Percentiles rank a stretch among this genome's conserved stretches.
These are phyloP conservation scores for Eimeria tenella DNA, from an alignment of 169 alveolate species.

Conservation along the genomic window DNA sequence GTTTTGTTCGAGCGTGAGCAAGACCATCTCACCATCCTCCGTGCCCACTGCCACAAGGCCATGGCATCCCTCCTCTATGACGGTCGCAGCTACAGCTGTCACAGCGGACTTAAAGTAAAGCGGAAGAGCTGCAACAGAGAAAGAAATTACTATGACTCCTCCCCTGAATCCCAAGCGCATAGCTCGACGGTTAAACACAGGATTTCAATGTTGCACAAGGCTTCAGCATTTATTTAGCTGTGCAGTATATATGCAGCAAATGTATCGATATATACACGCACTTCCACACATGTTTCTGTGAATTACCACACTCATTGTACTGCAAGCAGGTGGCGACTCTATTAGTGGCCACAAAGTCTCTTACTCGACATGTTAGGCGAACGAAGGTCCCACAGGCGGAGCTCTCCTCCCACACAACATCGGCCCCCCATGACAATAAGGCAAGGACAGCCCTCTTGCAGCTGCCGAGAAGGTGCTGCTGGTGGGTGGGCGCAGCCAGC, in stretches of 20 bases:
- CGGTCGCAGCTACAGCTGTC: conserved; percentile 54
- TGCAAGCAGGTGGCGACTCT: no score
- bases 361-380: not conserved
- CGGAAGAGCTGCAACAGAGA: conserved; percentile 40
- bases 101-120: conserved; percentile 55
- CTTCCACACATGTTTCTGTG: no score
- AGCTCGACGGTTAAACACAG: no score
- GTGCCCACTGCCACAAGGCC: conserved; percentile 56
- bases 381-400: conserved; percentile 54
- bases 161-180: no score
- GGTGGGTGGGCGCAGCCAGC: not conserved
- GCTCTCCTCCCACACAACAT: conserved; percentile 70
- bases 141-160: no score
- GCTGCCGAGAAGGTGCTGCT: not conserved
- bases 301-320: no score
- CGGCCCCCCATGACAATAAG: conserved; percentile 71
- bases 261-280: no score
- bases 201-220: no score
- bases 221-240: no score
- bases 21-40: conserved; percentile 27
- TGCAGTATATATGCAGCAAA: no score
- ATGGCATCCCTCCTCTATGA: not conserved
- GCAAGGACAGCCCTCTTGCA: not conserved
- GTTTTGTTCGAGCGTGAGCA: conserved; percentile 30
- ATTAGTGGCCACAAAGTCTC: not conserved